A percentile compares a stretch with the other conserved stretches of the same genome.
Evolutionary conservation across 495 filamentous ascomycete species (phyloP).

Genomic region (Barbatosphaeria neglecta): DNA sequence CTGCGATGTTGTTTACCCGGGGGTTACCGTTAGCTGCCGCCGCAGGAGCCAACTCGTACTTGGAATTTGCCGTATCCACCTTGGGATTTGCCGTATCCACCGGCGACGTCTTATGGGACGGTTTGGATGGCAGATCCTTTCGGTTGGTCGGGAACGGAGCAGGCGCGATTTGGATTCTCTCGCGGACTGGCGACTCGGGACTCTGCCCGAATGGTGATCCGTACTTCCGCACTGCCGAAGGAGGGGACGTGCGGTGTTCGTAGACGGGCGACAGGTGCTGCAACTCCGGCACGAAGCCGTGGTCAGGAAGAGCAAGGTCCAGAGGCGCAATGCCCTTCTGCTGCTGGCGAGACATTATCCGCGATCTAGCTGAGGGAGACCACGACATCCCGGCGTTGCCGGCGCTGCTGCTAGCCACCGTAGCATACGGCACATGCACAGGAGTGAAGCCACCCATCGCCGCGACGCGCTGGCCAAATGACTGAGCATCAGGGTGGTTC

Average conservation of each 20-base stretch:
- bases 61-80: constrained; percentile 1
- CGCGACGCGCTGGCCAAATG: constrained; percentile 19
- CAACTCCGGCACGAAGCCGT: constrained; percentile 18
- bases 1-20: constrained; percentile 17
- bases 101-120: constrained; percentile 6
- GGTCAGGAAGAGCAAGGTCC: constrained; percentile 30
- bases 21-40: constrained; percentile 18
- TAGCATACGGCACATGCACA: constrained; percentile 7
- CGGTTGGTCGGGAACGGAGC: constrained; percentile 1
- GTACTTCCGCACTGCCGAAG: constrained; percentile 26
- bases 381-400: constrained; percentile 10
- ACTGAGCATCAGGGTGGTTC: constrained; percentile 7
- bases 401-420: constrained; percentile 4
- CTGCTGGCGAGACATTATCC: constrained; percentile 20
- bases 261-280: constrained; percentile 44
- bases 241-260: constrained; percentile 40
- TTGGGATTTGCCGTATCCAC: constrained; percentile 1
- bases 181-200: not conserved
- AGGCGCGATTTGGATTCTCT: not conserved
- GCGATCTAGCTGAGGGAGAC: constrained; percentile 14
- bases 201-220: constrained; percentile 13
- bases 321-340: constrained; percentile 32
- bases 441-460: constrained; percentile 9
- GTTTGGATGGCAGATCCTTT: constrained; percentile 4
- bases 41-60: constrained; percentile 8